Evolutionary conservation across 228 moss, liverwort and hornwort genomes (phyloP).

Genomic region (Sphagnum magellanicum): DNA sequence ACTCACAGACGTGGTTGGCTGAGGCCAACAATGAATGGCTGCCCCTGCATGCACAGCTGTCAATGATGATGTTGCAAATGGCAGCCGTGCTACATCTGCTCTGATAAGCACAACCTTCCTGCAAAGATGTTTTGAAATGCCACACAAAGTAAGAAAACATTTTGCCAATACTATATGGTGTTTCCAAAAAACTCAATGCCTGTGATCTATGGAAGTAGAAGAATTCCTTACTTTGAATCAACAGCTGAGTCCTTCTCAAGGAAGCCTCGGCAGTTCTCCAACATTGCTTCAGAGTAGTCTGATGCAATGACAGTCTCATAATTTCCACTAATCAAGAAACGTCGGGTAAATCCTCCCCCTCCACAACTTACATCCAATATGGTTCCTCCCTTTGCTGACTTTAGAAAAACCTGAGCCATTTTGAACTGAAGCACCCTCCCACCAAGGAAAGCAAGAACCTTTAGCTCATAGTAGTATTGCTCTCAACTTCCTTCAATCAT

Average conservation of each 20-base stretch:
- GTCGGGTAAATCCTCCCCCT: constrained; percentile 31
- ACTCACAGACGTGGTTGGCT: constrained; percentile 23
- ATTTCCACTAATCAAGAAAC: constrained; percentile 15
- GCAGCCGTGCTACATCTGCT: constrained; percentile 40
- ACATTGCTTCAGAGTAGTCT: constrained; percentile 33
- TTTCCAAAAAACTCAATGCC: not conserved
- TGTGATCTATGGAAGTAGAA: not conserved
- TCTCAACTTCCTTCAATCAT: no score
- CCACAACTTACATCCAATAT: constrained; percentile 43
- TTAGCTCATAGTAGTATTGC: not conserved
- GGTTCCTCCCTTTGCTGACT: constrained; percentile 19
- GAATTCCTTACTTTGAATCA: constrained; percentile 18
- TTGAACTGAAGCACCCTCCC: constrained; percentile 15
- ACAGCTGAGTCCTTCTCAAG: constrained; percentile 16
- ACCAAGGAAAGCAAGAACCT: not conserved
- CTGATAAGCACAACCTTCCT: constrained; percentile 25
- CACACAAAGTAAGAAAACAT: not conserved
- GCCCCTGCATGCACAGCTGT: constrained; percentile 38
- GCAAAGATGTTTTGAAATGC: not conserved
- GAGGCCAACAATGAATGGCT: constrained; percentile 44
- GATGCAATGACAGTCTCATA: constrained; percentile 27
- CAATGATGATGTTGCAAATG: constrained; percentile 27
- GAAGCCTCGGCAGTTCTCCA: constrained; percentile 33
- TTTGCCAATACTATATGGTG: not conserved
- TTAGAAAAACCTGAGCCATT: constrained; percentile 24